Evolutionary conservation across 2,329 filamentous ascomycete genomes (phyloP), one percentile per base, ranked within the genome.

Genomic region (Clarireedia monteithiana): DNA sequence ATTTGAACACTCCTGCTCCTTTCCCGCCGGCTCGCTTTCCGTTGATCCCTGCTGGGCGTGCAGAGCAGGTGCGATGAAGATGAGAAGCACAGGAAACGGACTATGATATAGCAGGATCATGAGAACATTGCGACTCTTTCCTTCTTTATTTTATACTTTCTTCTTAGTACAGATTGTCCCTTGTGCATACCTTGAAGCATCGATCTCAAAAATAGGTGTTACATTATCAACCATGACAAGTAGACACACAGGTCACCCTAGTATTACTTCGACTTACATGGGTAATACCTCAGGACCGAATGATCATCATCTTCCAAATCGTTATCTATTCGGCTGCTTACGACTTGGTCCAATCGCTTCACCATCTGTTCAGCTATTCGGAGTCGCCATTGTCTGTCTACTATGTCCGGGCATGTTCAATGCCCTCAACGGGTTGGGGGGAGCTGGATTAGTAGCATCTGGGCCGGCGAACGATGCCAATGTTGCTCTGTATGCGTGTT

Each of bases 361-460:
- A 20, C 47, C 47, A 14, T 55, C 47, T 12, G 9, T 50, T 14
- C 54, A 56, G 15, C 44, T 56, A 12, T 17, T 42, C 2, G 20
- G 89, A 74, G 84, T 90, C 56, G 77, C 82, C 17, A 74, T 85
- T 58, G 81, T 86, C 52, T 85, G 82, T 67, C 85, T 87, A 74
- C 68, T 87, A 59, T 86, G 84, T 66, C 84, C 84, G 0, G 84
- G 84, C 63, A 85, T 87, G 82, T 87, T 80, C 74, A 86, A 86
- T 64, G 82, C 84, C 24, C 72, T 87, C 57, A 75, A 73, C 55
- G 84, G 84, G 58, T 74, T 87, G 38, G 84, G 84, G 53, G 84
- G 82, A 55, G 82, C 74, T 66, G 84, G 82, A 38, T 78, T 80
- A 62, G 69, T 83, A 62, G 73, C 82, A 63, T 61, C 72, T 14